Base-by-base conservation (phyloP, 441 rosid species). In the Populus hybrid region DNA sequence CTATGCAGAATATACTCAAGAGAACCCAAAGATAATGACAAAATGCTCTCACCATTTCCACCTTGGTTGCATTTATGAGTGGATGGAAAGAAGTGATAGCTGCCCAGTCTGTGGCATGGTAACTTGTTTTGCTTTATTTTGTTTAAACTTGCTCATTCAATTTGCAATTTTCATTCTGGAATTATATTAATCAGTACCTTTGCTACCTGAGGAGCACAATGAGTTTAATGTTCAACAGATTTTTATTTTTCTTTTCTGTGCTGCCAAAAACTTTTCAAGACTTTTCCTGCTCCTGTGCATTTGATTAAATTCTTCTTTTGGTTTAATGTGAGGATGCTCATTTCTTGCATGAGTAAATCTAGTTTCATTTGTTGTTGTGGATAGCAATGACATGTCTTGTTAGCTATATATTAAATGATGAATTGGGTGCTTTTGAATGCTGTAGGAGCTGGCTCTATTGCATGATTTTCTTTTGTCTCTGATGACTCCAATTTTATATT, bases 61-160 rank as follows among this genome's bases (percentile, higher is more conserved):
- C 84, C 92, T 95, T 23, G 96, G 95, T 8, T 95, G 99, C 92
- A 95, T 95, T 81, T 90, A 93, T 67, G 99, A 95, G 87, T 95
- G 99, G 99, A 85, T 90, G 94, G 99, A 95, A 86, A 91, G 99
- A 89, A 95, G 98, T 82, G 99, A 95, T 71, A 89, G 91, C 65
- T 95, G 99, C 83, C 97, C 98, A 0, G 95, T 93, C 68, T 95
- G 99, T 79, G 89, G 86, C 78, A 79, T 89, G 98, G 99, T 93
- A 88, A 80, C 77, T 72, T 45, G 18, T 76, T 69, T 42, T 71
- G 53, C 38, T 56, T 74, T 68, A 21, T 75, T 21, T 33, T 50
- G 2, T 23, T 20, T 64, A 56, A 40, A 70, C n/a, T 42, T 16
- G 61, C 26, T 16, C 59, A 14, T 73, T 64, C 72, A n/a, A 21